A percentile compares a stretch with the other conserved stretches of the same genome.
These are phyloP conservation scores for Leishmania aethiopica DNA, from an alignment of 208 protist species.

Conservation along the genomic window DNA sequence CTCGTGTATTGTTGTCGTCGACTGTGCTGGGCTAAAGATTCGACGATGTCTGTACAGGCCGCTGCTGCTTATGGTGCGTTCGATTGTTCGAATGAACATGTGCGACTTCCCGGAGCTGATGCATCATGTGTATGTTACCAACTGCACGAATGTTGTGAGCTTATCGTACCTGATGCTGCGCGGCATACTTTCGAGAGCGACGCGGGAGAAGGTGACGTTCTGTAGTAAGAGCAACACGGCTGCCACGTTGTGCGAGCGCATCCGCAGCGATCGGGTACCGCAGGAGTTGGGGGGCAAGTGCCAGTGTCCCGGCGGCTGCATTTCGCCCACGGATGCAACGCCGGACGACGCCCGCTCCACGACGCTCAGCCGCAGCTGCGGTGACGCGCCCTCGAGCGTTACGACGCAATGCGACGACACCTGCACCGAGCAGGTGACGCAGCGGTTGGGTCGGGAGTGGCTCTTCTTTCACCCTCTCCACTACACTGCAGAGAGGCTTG, in stretches of 20 bases:
- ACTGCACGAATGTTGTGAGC: constrained; percentile 43
- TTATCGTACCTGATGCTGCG: constrained; percentile 38
- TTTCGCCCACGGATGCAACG: constrained; percentile 13
- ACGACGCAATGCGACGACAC: background rate
- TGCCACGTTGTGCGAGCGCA: constrained; percentile 30
- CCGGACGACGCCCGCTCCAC: background rate
- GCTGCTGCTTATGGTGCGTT: constrained; percentile 38
- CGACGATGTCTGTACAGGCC: constrained; percentile 39
- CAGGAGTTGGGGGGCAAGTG: constrained; percentile 51
- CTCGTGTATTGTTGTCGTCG: constrained; percentile 45
- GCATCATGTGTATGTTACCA: constrained; percentile 61
- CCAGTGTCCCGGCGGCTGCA: constrained; percentile 46
- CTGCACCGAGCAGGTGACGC: background rate
- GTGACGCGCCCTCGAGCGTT: background rate
- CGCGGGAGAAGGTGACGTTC: constrained; percentile 52
- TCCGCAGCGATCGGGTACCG: constrained; percentile 53
- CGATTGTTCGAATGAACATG: constrained; percentile 42
- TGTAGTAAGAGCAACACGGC: constrained; percentile 38
- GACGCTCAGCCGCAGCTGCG: background rate
- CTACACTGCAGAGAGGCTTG: constrained; percentile 30
- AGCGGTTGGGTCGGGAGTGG: background rate
- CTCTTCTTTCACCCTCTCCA: constrained; percentile 12
- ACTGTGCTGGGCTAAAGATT: constrained; percentile 44
- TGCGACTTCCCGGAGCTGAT: constrained; percentile 60
- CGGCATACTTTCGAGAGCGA: constrained; percentile 20